Base-by-base conservation (phyloP, 2,329 filamentous ascomycete genomes). In the Cercospora sp. region DNA sequence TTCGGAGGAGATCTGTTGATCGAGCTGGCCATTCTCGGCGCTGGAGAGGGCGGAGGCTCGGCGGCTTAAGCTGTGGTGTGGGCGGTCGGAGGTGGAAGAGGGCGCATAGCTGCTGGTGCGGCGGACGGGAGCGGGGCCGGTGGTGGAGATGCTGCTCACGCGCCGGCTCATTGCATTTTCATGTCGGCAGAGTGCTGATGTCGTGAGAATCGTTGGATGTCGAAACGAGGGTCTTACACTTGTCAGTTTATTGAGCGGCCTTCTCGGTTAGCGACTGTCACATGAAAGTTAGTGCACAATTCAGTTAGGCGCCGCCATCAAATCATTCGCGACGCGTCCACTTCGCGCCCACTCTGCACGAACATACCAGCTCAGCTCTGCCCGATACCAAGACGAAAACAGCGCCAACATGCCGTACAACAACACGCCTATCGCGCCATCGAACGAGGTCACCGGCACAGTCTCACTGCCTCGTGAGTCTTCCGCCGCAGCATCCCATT, bases 361-460 rank as follows among this genome's bases (percentile, higher is more conserved):
- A 28, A n/a, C 51, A 64, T 13, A 30, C 39, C 23, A 18, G 18
- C 23, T 48, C 42, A 20, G 3, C 16, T 26, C 23, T 8, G 18
- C 12, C 60, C 9, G 10, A 8, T 30, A 23, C 48, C 2, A 42
- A 5, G 16, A 64, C 62, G 26, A 36, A 30, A 7, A 30, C 30
- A n/a, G 28, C 60, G 30, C 10, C 75, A 77, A 64, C 7, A 97
- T 98, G 94, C 91, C 94, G 28, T 94, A 95, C 83, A 97, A 97
- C 81, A 94, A 92, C 72, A 89, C 89, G 3, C 90, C 92, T 18
- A 95, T 95, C 66, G 87, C 90, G 72, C 91, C 91, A 45, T 84
- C 90, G 13, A 90, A 92, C 78, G 93, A 96, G 80, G 87, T 92
- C 57, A 96, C 91, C 2, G 94, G 94, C 73, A 90, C 93, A 72